Evolutionary conservation across 192 early-diverging fungal species (phyloP).

Genomic region (Umbelopsis sp.): DNA sequence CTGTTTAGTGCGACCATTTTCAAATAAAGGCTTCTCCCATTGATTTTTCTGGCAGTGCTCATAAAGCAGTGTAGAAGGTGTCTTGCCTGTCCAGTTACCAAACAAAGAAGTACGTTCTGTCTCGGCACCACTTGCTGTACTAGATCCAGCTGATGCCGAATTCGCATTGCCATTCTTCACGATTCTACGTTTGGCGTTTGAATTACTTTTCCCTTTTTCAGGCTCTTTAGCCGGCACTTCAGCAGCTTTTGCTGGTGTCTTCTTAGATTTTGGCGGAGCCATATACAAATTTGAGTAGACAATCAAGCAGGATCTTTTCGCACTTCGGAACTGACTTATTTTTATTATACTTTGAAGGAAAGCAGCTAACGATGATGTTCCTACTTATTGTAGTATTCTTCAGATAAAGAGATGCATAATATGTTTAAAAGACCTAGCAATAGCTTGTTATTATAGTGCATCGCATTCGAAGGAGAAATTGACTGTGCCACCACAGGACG

Average conservation of each 20-base stretch:
- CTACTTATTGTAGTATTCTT: no score
- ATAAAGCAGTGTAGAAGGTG: constrained; percentile 73
- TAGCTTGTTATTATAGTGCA: no score
- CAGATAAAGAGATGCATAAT: no score
- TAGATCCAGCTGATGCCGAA: constrained; percentile 1
- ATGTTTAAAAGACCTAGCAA: no score
- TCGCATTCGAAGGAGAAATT: no score
- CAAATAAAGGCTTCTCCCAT: constrained; percentile 75
- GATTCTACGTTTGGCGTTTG: constrained; percentile 10
- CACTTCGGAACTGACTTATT: background rate
- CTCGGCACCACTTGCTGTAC: constrained; percentile 5
- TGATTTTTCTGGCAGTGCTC: constrained; percentile 76
- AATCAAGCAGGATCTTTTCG: no score
- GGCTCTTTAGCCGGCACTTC: background rate
- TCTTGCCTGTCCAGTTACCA: constrained; percentile 88
- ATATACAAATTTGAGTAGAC: background rate
- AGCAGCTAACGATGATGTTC: background rate
- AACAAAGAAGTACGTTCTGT: constrained; percentile 50
- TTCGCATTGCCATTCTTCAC: constrained; percentile 31
- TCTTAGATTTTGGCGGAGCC: constrained; percentile 15
- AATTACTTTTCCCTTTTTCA: constrained; percentile 7
- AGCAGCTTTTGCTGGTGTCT: background rate
- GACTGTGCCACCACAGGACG: background rate
- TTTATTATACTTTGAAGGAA: background rate
- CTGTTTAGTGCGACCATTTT: constrained; percentile 43